Evolutionary conservation across 179 eudicot genomes (phyloP), one percentile per base, ranked within the genome.

Genomic region (Gypsophila paniculata): DNA sequence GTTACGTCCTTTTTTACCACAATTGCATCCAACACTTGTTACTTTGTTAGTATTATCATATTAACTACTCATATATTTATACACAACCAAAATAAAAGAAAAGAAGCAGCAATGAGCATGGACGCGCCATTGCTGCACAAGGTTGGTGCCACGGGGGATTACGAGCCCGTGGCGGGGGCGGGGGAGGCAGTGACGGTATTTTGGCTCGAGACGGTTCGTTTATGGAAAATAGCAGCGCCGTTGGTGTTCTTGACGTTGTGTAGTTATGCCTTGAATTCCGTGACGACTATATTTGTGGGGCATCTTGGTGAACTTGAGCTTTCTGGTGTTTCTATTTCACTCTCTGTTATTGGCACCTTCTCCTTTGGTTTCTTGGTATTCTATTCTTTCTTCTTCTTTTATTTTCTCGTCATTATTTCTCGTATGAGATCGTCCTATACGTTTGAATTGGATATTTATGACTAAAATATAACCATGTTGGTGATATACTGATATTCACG

Each of bases 291-390:
- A 6, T 93, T 87, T 68, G 98, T 91, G 23, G 98, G 98, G 0
- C 98, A 91, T 70, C 84, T 93, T 78, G 98, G 98, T 5, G 85
- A 89, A 71, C 68, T 93, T 36, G 90, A 93, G 82, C 91, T 93
- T 71, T 93, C 98, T 21, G 87, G 90, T 14, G 96, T 93, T 23
- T 92, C 97, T 7, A 83, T 91, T 64, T 86, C 98, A 25, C 77
- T 93, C 49, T 91, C 96, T 23, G 98, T 93, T 60, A 83, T 91
- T 25, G 84, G 90, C 1, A 91, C 80, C 66, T 91, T 93, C 68
- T 81, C 93, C 42, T 93, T 91, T 39, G 96, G 96, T 14, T 90
- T 92, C 87, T 65, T 92, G 94, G 96, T 91, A 61, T 69, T 87
- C 66, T 46, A 2, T 4, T 9, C 11, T 18, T 21, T 2, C 13